Conservation (phyloP, 805 yeast genomes). For the Teunomyces kruisii region DNA sequence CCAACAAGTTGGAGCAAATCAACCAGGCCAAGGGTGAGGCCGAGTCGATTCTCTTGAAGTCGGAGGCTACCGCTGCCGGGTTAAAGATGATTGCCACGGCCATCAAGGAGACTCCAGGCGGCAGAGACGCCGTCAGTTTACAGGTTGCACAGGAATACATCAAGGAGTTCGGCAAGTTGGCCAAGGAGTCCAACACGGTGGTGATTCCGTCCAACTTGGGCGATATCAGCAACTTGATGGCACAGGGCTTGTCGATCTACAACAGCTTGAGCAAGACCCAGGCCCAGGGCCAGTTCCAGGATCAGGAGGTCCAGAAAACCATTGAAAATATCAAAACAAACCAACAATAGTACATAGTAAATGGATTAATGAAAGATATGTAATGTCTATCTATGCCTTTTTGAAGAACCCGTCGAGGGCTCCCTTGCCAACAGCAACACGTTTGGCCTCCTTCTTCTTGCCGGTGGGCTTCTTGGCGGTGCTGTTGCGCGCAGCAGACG, state of each 20-base stretch:
- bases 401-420: conserved; percentile 70
- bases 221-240: conserved; percentile 72
- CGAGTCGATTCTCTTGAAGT: conserved; percentile 61
- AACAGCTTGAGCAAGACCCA: conserved; percentile 42
- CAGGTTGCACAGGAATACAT: conserved; percentile 84
- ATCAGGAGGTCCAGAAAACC: neutral
- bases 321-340: too few relatives aligned
- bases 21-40: conserved; percentile 76
- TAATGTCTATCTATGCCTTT: conserved; percentile 23
- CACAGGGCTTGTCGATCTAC: conserved; percentile 73
- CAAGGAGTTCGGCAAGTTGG: conserved; percentile 76
- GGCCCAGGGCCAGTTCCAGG: too few relatives aligned
- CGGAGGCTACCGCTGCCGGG: conserved; percentile 74
- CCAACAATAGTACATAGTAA: neutral
- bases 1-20: conserved; percentile 57
- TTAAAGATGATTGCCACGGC: conserved; percentile 64
- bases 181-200: conserved; percentile 77
- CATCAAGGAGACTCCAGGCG: conserved; percentile 65
- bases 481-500: conserved; percentile 22
- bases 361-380: neutral
- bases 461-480: conserved; percentile 16
- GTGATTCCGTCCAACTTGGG: conserved; percentile 76
- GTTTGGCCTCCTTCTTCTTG: conserved; percentile 29
- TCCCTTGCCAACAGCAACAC: conserved; percentile 59
- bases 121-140: conserved; percentile 71